Evolutionary conservation across 2,329 filamentous ascomycete genomes (phyloP), one percentile per base, ranked within the genome.

Genomic region (Massarina eburnea): DNA sequence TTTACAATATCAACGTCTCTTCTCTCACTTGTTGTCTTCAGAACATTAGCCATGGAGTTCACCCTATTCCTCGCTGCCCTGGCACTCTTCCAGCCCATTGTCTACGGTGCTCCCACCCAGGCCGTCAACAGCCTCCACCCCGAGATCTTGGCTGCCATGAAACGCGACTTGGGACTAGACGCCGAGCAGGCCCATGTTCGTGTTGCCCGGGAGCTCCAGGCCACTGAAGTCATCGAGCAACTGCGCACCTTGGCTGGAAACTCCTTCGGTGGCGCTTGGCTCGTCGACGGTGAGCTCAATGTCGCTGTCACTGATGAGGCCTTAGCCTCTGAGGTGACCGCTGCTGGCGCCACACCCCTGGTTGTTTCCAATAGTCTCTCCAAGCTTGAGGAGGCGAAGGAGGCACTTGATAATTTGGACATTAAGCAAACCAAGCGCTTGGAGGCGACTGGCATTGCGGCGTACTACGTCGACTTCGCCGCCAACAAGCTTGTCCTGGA

Each of bases 401-500:
- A 39, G 37, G 69, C 68, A 5, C 64, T 73, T 44, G 71, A 73
- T 59, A 60, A 63, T 35, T 35, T 69, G n/a, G 62, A 71, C 52
- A 58, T 71, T 21, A 46, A 45, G 19, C 18, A 33, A 12, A 39
- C 57, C 40, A 55, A 59, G 39, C 51, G 52, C 47, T 56, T 58
- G 2, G 54, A 59, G 26, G 45, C 43, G 21, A 42, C 59, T 9
- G 66, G 69, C 43, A 67, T 73, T 39, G 71, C 70, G 1, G 53
- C 71, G 2, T 73, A 70, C 52, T 73, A 65, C 52, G 65, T 73
- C 56, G 70, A 73, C 29, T 62, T 72, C 21, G 57, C 57, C 35
- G 44, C 70, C 56, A 73, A 73, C 68, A 73, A 71, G 64, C 67
- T 73, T 52, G 51, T 73, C 40, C 34, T 73, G 0, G 67, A 73